Base-by-base conservation (phyloP, 306 rosid genomes). In the Oemleria cerasiformis region DNA sequence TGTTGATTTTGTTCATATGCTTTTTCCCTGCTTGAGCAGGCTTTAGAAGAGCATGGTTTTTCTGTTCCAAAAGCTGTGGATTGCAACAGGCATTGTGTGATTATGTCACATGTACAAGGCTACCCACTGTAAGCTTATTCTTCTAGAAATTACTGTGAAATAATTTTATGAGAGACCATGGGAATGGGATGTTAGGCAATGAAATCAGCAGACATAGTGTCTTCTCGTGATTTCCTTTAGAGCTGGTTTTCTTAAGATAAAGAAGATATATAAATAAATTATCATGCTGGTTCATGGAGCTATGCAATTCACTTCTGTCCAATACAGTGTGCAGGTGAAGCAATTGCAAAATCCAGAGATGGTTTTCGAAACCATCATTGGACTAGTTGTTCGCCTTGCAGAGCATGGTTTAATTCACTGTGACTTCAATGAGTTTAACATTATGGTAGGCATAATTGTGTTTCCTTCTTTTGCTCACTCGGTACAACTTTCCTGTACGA, bases 321-420 rank as follows among this genome's bases (percentile, higher is more conserved):
- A 30, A 61, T 83, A 65, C 66, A 93, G 98, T 43, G 98, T 91
- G 73, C 97, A 93, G 84, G 95, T 93, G 73, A 91, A 86, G 87
- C 87, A 91, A 36, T 74, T 93, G 81, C 88, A 80, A 79, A 93
- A 93, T 79, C 96, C 92, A 50, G 95, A 89, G 60, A 63, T 74
- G 21, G 92, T 88, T 84, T 91, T 93, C 74, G 96, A 93, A 78
- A 84, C 87, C 54, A 88, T 91, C 78, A 57, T 91, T 70, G 92
- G 90, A 55, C 73, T 86, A 57, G 86, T 91, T 73, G 85, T 91
- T 83, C 89, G 89, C 65, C 75, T 91, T 59, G 98, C 98, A 11
- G 97, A 93, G 62, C 88, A 91, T 70, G 97, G 98, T 69, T 91
- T 93, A 73, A 93, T 93, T 76, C 98, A 93, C 75, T 93, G 98